Conservation (phyloP, 2,329 filamentous ascomycete genomes). For the Claviceps sp. region DNA sequence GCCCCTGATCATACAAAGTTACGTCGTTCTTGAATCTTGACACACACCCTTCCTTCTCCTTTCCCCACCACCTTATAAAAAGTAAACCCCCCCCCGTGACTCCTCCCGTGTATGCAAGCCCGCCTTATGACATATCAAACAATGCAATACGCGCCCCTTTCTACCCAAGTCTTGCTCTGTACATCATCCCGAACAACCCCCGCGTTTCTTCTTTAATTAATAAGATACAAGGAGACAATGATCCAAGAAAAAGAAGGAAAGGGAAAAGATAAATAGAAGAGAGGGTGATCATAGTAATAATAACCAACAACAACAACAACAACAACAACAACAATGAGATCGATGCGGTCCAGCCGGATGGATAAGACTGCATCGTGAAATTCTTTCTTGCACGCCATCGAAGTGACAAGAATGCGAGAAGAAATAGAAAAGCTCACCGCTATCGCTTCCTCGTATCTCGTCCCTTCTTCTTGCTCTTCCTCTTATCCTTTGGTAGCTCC, state of each 20-base stretch:
- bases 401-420: too few relatives aligned
- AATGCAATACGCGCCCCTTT: background rate
- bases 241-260: background rate
- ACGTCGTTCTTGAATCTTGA: too few relatives aligned
- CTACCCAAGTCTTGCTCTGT: background rate
- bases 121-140: background rate
- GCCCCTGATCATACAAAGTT: too few relatives aligned
- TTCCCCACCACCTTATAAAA: background rate
- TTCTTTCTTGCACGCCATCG: too few relatives aligned
- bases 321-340: background rate
- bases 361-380: background rate
- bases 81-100: background rate
- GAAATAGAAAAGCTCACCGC: constrained; percentile 14
- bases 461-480: constrained; percentile 46
- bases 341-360: background rate
- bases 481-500: constrained; percentile 52
- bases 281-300: too few relatives aligned
- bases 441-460: constrained; percentile 43
- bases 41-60: too few relatives aligned
- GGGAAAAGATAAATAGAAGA: background rate
- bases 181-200: background rate
- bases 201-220: background rate
- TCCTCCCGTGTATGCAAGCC: background rate
- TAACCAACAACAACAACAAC: background rate
- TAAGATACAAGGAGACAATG: background rate